phyloP scores from a whole-genome alignment of 164 flowering plant genomes.

The Vitis vinifera region DNA sequence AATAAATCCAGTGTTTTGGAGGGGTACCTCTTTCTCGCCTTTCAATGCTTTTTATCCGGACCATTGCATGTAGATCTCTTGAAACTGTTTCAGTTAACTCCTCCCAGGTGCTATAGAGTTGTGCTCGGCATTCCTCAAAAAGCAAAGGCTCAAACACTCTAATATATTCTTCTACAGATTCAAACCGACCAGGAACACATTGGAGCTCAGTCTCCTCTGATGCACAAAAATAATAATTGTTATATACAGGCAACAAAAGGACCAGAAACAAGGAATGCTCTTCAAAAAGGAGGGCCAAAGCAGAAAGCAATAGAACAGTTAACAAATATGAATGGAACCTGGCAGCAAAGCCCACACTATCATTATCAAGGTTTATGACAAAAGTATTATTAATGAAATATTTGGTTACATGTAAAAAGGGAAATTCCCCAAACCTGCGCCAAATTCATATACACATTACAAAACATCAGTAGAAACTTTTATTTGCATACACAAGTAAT shows the following conservation, averaged over 20 bases:
- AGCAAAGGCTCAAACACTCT: constrained; percentile 96
- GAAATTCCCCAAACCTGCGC: not conserved
- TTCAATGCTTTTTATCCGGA: constrained; percentile 69
- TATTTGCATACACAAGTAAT: not conserved
- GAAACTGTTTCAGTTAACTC: constrained; percentile 64
- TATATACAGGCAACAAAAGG: constrained; percentile 1
- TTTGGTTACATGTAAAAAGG: too few species aligned
- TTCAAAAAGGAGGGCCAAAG: not conserved
- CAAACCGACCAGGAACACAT: constrained; percentile 90
- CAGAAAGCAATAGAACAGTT: not conserved
- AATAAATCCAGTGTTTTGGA: not conserved
- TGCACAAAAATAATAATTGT: constrained; percentile 11
- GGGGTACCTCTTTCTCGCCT: constrained; percentile 90
- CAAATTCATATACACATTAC: not conserved
- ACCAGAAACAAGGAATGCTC: not conserved
- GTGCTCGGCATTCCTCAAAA: constrained; percentile 99
- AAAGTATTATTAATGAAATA: too few species aligned
- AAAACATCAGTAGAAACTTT: not conserved
- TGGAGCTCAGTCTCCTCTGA: constrained; percentile 90
- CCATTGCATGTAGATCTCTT: constrained; percentile 73
- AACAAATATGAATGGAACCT: not conserved
- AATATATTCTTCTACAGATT: constrained; percentile 91
- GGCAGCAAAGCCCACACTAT: not conserved
- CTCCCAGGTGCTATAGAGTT: constrained; percentile 93
- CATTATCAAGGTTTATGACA: too few species aligned